These are phyloP conservation scores for Ogataea minuta DNA, from an alignment of 805 yeast species.

Conservation along the genomic window DNA sequence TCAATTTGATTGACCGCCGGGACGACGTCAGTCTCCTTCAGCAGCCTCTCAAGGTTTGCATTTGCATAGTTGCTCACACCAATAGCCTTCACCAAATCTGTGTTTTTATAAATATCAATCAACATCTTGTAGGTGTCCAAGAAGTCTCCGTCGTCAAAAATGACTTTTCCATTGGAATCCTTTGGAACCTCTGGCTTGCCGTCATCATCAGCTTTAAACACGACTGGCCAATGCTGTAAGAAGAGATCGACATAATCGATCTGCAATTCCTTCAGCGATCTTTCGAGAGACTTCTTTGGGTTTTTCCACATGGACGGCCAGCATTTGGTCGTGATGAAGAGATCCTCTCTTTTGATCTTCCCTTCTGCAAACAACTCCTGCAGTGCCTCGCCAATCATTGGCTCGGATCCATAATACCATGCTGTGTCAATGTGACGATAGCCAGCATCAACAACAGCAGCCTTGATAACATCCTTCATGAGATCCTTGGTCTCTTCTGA, in stretches of 20 bases:
- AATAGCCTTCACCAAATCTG: conserved; percentile 47
- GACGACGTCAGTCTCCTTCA: conserved; percentile 43
- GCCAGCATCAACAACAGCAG: conserved; percentile 39
- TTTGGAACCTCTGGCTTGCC: conserved; percentile 39
- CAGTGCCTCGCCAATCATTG: conserved; percentile 44
- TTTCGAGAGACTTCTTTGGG: conserved; percentile 41
- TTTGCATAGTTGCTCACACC: conserved; percentile 58
- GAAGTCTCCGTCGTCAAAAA: conserved; percentile 76
- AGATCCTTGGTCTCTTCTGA: conserved; percentile 8
- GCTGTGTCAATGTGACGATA: conserved; percentile 54
- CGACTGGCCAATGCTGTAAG: conserved; percentile 52
- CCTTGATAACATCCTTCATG: conserved; percentile 24
- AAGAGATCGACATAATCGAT: conserved; percentile 46
- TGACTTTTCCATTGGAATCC: conserved; percentile 42
- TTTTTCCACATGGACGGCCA: conserved; percentile 47
- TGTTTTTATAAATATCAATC: conserved; percentile 64
- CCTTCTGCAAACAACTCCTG: conserved; percentile 47
- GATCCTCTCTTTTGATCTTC: conserved; percentile 45
- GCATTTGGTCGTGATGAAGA: conserved; percentile 74
- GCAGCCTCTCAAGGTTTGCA: conserved; percentile 38
- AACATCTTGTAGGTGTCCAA: conserved; percentile 70
- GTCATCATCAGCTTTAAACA: conserved; percentile 39
- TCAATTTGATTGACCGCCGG: conserved; percentile 60
- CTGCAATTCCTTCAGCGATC: conserved; percentile 40
- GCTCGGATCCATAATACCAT: conserved; percentile 47